Conservation (phyloP, 495 filamentous ascomycete genomes). For the Aspergillus affinis region DNA sequence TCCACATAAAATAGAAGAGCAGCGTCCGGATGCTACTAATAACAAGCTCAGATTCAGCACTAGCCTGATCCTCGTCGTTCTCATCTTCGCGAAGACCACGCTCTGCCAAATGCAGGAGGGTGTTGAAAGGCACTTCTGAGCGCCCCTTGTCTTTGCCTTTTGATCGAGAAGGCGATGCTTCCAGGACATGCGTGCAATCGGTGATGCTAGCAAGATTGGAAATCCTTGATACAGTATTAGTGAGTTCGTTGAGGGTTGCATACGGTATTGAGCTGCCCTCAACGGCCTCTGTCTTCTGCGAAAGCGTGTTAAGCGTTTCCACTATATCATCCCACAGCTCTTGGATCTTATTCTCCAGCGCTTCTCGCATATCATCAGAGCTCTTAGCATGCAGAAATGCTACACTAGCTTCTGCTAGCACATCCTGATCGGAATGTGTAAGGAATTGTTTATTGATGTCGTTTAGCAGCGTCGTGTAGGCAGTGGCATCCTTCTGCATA, state of each 20-base stretch:
- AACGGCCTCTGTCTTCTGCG: slow-evolving; percentile 64
- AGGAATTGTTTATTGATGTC: slow-evolving; percentile 94
- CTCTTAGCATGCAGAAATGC: slow-evolving; percentile 82
- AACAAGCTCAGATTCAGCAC: slow-evolving; percentile 73
- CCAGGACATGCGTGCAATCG: slow-evolving; percentile 71
- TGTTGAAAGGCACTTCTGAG: slow-evolving; percentile 57
- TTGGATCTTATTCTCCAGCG: slow-evolving; percentile 74
- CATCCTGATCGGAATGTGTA: slow-evolving; percentile 79
- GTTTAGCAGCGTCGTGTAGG: slow-evolving; percentile 78
- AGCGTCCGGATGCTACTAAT: slow-evolving; percentile 67
- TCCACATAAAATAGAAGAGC: slow-evolving; percentile 96
- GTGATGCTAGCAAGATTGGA: slow-evolving; percentile 79
- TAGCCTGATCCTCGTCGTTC: slow-evolving; percentile 61
- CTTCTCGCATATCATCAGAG: slow-evolving; percentile 83
- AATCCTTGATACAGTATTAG: slow-evolving; percentile 79
- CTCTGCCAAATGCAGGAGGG: slow-evolving; percentile 63
- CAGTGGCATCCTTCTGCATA: slow-evolving; percentile 78
- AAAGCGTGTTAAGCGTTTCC: slow-evolving; percentile 64
- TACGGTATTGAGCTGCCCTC: slow-evolving; percentile 60
- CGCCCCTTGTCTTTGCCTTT: slow-evolving; percentile 51
- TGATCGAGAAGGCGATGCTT: slow-evolving; percentile 49
- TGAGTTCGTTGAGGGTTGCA: slow-evolving; percentile 64
- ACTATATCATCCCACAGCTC: slow-evolving; percentile 83
- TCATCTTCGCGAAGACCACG: slow-evolving; percentile 61
- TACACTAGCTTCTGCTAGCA: slow-evolving; percentile 79